Base-by-base conservation (phyloP, 495 filamentous ascomycete species). In the Aspergillus sparsus region DNA sequence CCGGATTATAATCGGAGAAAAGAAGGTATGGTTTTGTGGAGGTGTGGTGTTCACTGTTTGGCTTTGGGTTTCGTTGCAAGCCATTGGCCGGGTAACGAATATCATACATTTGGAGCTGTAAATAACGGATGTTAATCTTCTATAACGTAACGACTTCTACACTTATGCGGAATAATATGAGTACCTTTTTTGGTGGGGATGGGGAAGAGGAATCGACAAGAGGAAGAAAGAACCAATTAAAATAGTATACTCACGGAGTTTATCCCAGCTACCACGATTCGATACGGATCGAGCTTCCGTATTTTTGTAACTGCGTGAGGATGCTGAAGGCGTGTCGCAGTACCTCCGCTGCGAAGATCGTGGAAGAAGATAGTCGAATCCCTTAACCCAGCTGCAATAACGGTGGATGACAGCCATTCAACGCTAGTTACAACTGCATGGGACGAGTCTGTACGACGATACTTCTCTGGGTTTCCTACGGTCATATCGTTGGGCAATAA, bases 61-160 rank as follows among this genome's bases (percentile, higher is more conserved):
- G 67, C n/a, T 69, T 67, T 11, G 70, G 69, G 34, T 67, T 69
- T 12, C 52, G 62, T 42, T 75, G 71, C 9, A 70, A 45, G 39
- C 67, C 68, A 37, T 72, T 71, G 10, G 68, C 60, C 0, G 72
- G 66, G 55, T 67, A 78, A 21, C 77, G 76, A n/a, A 80, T 64
- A 53, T 80, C 77, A 57, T 77, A 78, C 71, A 78, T 77, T 64
- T 73, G 63, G n/a, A 78, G 65, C 77, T 79, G 51, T 7, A 27
- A 21, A 11, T 51, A 27, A 27, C 21, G 21, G 21, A 3, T 27
- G 21, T 27, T 27, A 27, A 27, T 27, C 21, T 27, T 27, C 21
- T 27, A 27, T 27, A 27, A 27, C 21, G 3, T 27, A 1, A 27
- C 21, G 21, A 27, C 21, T 27, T 27, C 1, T 1, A 3, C 21